Conservation (phyloP, 768 basidiomycete species). For the Mrakia gelida region DNA sequence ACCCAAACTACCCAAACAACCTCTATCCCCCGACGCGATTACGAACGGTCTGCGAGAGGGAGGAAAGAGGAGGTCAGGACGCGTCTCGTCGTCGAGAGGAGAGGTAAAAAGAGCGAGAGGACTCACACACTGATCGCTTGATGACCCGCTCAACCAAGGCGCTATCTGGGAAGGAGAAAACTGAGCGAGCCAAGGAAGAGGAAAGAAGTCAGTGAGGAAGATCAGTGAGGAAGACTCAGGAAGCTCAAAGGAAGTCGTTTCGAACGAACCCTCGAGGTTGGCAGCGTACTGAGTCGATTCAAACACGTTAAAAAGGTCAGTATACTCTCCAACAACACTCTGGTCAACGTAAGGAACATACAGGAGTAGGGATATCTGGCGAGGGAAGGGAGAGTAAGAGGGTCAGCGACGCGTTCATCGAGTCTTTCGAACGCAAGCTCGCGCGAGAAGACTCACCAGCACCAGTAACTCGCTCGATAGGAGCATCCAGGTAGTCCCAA, state of each 20-base stretch:
- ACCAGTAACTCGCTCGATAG: constrained; percentile 95
- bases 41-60: too few species aligned
- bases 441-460: constrained; percentile 50
- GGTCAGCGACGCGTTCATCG: constrained; percentile 2
- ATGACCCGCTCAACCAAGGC: too few species aligned
- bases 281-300: constrained; percentile 16
- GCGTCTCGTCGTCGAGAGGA: too few species aligned
- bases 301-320: neutral
- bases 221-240: too few species aligned
- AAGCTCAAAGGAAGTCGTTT: neutral
- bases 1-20: too few species aligned
- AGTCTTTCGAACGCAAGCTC: neutral
- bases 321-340: neutral
- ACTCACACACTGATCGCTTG: too few species aligned
- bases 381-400: constrained; percentile 33
- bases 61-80: too few species aligned
- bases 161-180: constrained; percentile 93
- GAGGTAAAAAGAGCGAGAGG: too few species aligned
- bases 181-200: too few species aligned
- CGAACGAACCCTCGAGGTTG: constrained; percentile 29
- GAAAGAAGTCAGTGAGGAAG: too few species aligned
- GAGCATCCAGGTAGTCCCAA: constrained; percentile 97
- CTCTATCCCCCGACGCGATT: too few species aligned
- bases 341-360: constrained; percentile 46
- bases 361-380: constrained; percentile 87